Conservation (phyloP, 768 basidiomycete genomes). For the Agrocybe praecox region DNA sequence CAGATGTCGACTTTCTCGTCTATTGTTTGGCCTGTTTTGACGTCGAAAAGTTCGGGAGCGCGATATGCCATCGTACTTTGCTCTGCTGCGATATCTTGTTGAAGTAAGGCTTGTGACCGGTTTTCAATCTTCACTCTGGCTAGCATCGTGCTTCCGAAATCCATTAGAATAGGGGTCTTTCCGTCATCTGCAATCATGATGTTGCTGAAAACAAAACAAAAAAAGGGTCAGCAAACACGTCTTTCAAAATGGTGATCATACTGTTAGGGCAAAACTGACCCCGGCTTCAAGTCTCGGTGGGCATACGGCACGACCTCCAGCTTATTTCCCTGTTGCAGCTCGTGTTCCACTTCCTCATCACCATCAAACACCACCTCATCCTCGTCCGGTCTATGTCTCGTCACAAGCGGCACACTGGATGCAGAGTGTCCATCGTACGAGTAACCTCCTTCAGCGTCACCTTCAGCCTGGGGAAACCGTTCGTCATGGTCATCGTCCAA, state of each 20-base stretch:
- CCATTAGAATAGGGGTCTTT: slow-evolving; percentile 89
- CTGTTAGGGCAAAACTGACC: slow-evolving; percentile 47
- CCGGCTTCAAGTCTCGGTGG: slow-evolving; percentile 96
- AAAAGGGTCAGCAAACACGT: background rate
- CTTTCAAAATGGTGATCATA: background rate
- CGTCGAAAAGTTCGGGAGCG: slow-evolving; percentile 97
- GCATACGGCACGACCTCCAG: slow-evolving; percentile 86
- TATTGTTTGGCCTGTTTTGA: slow-evolving; percentile 83
- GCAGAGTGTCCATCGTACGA: slow-evolving; percentile 55
- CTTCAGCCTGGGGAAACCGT: slow-evolving; percentile 75
- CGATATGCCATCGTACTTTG: slow-evolving; percentile 99
- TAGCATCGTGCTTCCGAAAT: slow-evolving; percentile 91
- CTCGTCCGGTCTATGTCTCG: slow-evolving; percentile 50
- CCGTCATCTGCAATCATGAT: slow-evolving; percentile 97
- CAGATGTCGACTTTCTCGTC: slow-evolving; percentile 98
- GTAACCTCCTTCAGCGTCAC: slow-evolving; percentile 73
- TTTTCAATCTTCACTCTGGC: slow-evolving; percentile 83
- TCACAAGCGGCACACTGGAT: slow-evolving; percentile 61
- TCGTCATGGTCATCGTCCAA: slow-evolving; percentile 62
- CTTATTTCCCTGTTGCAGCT: slow-evolving; percentile 42
- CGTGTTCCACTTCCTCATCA: slow-evolving; percentile 65
- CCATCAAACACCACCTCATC: slow-evolving; percentile 77
- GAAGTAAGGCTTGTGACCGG: slow-evolving; percentile 83
- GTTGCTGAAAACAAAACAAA: slow-evolving; percentile 55
- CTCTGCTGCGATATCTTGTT: slow-evolving; percentile 97